Conservation (phyloP, 176 grass and related monocot genomes). For the Aegilops longissima region DNA sequence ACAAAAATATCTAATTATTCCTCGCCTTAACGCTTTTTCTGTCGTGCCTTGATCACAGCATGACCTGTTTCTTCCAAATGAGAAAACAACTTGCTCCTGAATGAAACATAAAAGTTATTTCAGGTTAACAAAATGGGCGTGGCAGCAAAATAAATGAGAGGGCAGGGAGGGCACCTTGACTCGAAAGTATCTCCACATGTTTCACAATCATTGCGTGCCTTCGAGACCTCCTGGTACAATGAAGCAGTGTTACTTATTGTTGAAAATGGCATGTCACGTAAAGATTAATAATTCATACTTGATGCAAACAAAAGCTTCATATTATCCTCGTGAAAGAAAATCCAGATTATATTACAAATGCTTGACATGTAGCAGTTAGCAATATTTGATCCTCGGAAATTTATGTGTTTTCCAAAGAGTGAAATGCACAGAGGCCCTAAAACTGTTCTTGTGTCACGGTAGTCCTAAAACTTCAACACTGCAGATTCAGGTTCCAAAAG, state of each 20-base stretch:
- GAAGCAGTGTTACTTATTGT: not conserved
- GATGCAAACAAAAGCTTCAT: not conserved
- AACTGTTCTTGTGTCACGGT: too few species aligned
- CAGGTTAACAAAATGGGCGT: slow-evolving; percentile 5
- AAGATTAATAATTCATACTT: not conserved
- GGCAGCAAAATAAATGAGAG: not conserved
- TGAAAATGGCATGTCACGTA: not conserved
- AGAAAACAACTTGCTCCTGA: slow-evolving; percentile 86
- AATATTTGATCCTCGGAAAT: not conserved
- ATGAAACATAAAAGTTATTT: slow-evolving; percentile 25
- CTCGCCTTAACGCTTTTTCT: slow-evolving; percentile 33
- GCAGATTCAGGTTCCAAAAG: too few species aligned
- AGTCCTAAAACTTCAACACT: too few species aligned
- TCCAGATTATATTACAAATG: slow-evolving; percentile 7
- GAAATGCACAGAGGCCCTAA: too few species aligned
- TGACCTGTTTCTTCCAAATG: slow-evolving; percentile 89
- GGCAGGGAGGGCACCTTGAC: slow-evolving; percentile 58
- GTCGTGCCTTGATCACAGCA: slow-evolving; percentile 50
- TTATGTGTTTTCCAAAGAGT: not conserved
- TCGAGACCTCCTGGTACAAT: slow-evolving; percentile 49
- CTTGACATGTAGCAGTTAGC: slow-evolving; percentile 2
- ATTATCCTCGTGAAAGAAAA: not conserved
- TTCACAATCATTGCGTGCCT: slow-evolving; percentile 67
- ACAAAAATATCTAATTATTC: not conserved
- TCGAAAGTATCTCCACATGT: slow-evolving; percentile 79